These are phyloP conservation scores for Cetraspora pellucida DNA, from an alignment of 192 early-diverging fungal genomes.

Conservation along the genomic window DNA sequence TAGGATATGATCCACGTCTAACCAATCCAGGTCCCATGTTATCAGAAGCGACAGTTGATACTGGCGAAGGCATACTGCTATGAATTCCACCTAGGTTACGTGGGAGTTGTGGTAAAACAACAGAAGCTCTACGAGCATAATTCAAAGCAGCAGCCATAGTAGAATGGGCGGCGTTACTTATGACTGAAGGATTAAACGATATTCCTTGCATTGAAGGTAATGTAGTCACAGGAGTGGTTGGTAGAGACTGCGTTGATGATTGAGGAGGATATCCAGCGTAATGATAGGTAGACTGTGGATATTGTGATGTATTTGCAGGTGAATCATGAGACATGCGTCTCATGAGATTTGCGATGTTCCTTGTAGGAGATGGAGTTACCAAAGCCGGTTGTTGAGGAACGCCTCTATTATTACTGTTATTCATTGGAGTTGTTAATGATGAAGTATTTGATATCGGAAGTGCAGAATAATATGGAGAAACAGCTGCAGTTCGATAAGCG, in stretches of 20 bases:
- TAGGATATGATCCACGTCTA: conserved; percentile 21
- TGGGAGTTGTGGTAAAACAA: conserved; percentile 21
- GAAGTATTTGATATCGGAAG: conserved; percentile 22
- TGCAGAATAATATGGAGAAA: conserved; percentile 18
- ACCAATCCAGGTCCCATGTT: background rate
- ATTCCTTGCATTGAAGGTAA: conserved; percentile 7
- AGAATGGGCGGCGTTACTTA: conserved; percentile 10
- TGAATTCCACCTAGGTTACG: conserved; percentile 6
- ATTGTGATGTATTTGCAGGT: conserved; percentile 24
- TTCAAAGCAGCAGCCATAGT: background rate
- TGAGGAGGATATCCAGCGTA: conserved; percentile 9
- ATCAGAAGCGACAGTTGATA: conserved; percentile 8
- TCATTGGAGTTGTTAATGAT: conserved; percentile 31
- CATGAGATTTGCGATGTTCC: conserved; percentile 23
- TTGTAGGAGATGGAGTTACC: background rate
- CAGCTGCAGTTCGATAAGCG: conserved; percentile 22
- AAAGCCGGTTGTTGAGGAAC: background rate
- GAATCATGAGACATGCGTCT: conserved; percentile 29
- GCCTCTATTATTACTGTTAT: conserved; percentile 8
- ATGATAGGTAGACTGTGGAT: conserved; percentile 9
- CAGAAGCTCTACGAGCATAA: conserved; percentile 27
- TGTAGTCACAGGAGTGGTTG: conserved; percentile 20
- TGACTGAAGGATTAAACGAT: conserved; percentile 19
- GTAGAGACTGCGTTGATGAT: conserved; percentile 28
- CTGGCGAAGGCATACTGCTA: background rate